A percentile compares a stretch with the other conserved stretches of the same genome.
These are phyloP conservation scores for Agrocybe praecox DNA, from an alignment of 768 basidiomycete species.

Conservation along the genomic window DNA sequence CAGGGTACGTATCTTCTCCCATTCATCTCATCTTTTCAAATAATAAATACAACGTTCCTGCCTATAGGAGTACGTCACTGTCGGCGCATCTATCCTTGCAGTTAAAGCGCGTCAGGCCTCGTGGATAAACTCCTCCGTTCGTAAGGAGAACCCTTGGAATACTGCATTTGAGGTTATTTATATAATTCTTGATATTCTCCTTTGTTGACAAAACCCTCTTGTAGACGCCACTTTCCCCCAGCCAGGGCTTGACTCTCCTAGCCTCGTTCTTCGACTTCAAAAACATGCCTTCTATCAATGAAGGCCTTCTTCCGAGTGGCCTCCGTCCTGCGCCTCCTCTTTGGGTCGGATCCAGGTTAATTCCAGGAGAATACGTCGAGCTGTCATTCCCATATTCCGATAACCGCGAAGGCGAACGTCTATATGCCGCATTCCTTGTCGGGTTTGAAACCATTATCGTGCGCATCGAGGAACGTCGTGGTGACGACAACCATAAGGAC, in stretches of 20 bases:
- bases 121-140: constrained; percentile 58
- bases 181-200: neutral
- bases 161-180: constrained; percentile 65
- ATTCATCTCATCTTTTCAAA: neutral
- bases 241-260: constrained; percentile 42
- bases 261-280: constrained; percentile 52
- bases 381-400: constrained; percentile 23
- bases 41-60: neutral
- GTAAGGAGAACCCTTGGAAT: constrained; percentile 54
- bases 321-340: constrained; percentile 27
- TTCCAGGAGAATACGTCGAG: constrained; percentile 22
- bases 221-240: constrained; percentile 41
- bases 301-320: constrained; percentile 37
- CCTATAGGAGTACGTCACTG: constrained; percentile 42
- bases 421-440: constrained; percentile 52
- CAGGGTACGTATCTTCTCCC: constrained; percentile 28
- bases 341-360: constrained; percentile 16
- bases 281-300: constrained; percentile 54
- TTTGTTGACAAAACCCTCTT: neutral
- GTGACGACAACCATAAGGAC: neutral
- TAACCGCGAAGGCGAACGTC: constrained; percentile 12
- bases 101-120: constrained; percentile 66
- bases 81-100: constrained; percentile 59
- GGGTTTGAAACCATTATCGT: constrained; percentile 46
- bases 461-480: constrained; percentile 28